A percentile compares a stretch with the other conserved stretches of the same genome.
Evolutionary conservation across 2,329 filamentous ascomycete species (phyloP).

Genomic region (Aspergillus hiratsukae): DNA sequence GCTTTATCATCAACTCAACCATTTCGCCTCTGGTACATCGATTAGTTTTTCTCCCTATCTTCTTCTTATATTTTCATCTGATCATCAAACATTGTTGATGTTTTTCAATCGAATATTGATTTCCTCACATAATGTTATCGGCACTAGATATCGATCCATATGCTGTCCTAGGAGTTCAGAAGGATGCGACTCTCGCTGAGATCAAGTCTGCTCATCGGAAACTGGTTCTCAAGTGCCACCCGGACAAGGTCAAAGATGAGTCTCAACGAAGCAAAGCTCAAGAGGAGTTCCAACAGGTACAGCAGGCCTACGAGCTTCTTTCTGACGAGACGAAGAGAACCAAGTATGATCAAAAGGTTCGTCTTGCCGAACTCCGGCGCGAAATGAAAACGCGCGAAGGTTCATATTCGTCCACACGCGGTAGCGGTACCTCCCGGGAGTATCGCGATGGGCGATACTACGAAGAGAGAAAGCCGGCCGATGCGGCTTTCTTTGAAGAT

Average conservation of each 20-base stretch:
- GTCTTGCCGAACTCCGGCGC: constrained; percentile 60
- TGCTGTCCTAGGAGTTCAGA: constrained; percentile 66
- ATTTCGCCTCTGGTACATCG: constrained; percentile 2
- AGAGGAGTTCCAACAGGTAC: constrained; percentile 86
- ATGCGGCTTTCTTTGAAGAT: constrained; percentile 34
- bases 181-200: constrained; percentile 63
- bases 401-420: constrained; percentile 18
- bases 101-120: constrained; percentile 8
- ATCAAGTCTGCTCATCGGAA: constrained; percentile 81
- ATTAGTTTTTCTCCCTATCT: not conserved
- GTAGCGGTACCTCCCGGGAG: constrained; percentile 27
- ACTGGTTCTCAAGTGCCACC: constrained; percentile 81
- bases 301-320: constrained; percentile 88
- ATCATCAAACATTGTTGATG: constrained; percentile 10
- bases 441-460: constrained; percentile 41
- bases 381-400: constrained; percentile 48
- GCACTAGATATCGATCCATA: constrained; percentile 65
- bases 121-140: constrained; percentile 21
- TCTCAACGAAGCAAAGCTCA: constrained; percentile 71
- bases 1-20: constrained; percentile 6
- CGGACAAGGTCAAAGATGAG: constrained; percentile 82
- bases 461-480: constrained; percentile 40
- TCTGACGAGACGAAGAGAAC: constrained; percentile 68
- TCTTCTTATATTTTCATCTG: not conserved
- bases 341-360: constrained; percentile 74